phyloP scores from a whole-genome alignment of 257 asterid genomes.

The Anisodus acutangulus region DNA sequence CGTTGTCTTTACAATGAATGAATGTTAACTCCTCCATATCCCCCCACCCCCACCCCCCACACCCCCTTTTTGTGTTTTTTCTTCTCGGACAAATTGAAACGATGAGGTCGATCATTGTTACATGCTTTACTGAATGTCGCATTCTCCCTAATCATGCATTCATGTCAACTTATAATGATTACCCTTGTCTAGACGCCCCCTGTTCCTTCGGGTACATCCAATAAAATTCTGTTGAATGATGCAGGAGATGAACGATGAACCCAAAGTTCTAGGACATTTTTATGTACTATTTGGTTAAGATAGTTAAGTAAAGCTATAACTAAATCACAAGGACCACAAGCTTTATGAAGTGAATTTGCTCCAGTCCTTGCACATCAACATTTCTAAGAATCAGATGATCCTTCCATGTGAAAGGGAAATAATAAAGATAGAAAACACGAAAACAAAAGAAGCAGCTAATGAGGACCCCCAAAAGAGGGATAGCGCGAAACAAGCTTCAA shows the following conservation, averaged over 20 bases:
- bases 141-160: background rate
- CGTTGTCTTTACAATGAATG: too few species aligned
- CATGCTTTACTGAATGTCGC: background rate
- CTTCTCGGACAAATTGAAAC: background rate
- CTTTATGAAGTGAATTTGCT: slow-evolving; percentile 4
- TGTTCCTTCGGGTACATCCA: background rate
- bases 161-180: background rate
- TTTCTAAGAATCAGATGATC: background rate
- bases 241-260: background rate
- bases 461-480: background rate
- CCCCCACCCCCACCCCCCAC: too few species aligned
- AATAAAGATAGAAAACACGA: background rate
- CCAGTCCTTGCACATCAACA: background rate
- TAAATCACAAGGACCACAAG: background rate
- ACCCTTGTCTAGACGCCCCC: background rate
- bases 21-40: too few species aligned
- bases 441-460: background rate
- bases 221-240: background rate
- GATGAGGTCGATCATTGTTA: background rate
- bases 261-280: background rate
- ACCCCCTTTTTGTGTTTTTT: too few species aligned
- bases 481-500: background rate
- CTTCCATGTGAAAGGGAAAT: background rate
- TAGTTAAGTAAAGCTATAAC: background rate
- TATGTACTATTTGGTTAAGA: background rate